Evolutionary conservation across 352 stramenopile species (phyloP).

Genomic region (Pythium phragmitis): DNA sequence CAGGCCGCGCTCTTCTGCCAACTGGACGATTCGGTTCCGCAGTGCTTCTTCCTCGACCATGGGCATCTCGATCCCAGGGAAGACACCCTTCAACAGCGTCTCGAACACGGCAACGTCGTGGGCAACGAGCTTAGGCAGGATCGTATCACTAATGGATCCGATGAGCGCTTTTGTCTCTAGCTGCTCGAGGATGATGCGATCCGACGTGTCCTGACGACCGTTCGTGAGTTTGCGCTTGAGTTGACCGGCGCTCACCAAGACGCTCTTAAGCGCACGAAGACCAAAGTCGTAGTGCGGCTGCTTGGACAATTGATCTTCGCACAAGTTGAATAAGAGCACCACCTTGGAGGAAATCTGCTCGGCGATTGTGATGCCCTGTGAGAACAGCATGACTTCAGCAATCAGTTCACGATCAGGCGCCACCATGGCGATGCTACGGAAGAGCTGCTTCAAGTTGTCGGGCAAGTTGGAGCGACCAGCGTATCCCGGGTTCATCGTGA

Average conservation of each 20-base stretch:
- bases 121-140: conserved; percentile 98
- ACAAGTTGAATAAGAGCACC: conserved; percentile 98
- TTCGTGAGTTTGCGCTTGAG: conserved; percentile 94
- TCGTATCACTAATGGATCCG: conserved; percentile 98
- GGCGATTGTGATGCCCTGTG: conserved; percentile 98
- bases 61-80: conserved; percentile 90
- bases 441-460: conserved; percentile 99
- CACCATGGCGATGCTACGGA: conserved; percentile 99
- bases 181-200: conserved; percentile 52
- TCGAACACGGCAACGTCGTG: conserved; percentile 97
- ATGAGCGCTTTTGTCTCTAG: conserved; percentile 96
- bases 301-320: conserved; percentile 96
- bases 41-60: conserved; percentile 89
- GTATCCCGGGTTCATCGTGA: conserved; percentile 99
- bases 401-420: conserved; percentile 99
- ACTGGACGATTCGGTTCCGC: conserved; percentile 84
- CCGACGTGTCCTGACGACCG: conserved; percentile 32
- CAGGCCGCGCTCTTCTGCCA: conserved; percentile 90
- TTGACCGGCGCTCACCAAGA: conserved; percentile 97
- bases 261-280: conserved; percentile 98
- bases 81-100: conserved; percentile 96
- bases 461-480: conserved; percentile 96
- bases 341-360: conserved; percentile 96
- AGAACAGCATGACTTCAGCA: conserved; percentile 99
- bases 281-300: conserved; percentile 99